These are phyloP conservation scores for Colletotrichum musae DNA, from an alignment of 2,329 filamentous ascomycete genomes.

Conservation along the genomic window DNA sequence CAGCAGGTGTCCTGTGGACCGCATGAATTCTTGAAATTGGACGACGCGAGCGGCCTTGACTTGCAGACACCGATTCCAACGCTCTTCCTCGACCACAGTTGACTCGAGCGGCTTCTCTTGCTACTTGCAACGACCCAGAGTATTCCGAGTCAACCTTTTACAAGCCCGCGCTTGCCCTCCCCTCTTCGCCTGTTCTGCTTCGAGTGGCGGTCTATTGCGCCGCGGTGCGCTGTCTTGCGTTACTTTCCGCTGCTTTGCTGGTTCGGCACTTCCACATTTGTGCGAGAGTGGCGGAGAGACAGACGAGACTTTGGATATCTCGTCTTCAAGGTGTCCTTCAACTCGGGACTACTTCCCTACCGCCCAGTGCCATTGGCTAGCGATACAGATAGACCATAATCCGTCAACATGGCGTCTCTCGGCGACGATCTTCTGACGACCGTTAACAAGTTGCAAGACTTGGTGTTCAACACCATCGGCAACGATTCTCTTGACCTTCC, in stretches of 20 bases:
- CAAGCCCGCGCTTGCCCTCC: conserved; percentile 26
- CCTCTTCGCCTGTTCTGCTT: conserved; percentile 12
- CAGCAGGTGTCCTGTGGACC: conserved; percentile 33
- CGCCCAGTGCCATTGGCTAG: not conserved
- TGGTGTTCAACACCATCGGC: conserved; percentile 99
- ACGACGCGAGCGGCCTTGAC: conserved; percentile 32
- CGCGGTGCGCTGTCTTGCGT: conserved; percentile 11
- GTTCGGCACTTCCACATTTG: no score
- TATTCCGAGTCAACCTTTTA: not conserved
- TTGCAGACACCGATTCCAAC: conserved; percentile 18
- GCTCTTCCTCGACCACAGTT: conserved; percentile 1
- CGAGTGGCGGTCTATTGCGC: conserved; percentile 16
- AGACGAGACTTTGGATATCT: no score
- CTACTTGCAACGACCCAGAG: no score
- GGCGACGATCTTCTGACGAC: conserved; percentile 95
- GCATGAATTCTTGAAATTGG: conserved; percentile 44
- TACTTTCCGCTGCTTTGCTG: conserved; percentile 8
- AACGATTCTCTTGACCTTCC: conserved; percentile 98
- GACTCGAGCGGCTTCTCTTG: conserved; percentile 10
- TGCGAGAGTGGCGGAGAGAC: not conserved
- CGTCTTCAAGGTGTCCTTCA: no score
- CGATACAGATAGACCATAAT: conserved; percentile 2
- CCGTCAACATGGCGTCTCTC: conserved; percentile 84
- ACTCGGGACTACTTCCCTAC: no score
- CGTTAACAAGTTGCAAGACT: conserved; percentile 98